Conservation (phyloP, 2,329 filamentous ascomycete species). For the Exophiala viscosa region DNA sequence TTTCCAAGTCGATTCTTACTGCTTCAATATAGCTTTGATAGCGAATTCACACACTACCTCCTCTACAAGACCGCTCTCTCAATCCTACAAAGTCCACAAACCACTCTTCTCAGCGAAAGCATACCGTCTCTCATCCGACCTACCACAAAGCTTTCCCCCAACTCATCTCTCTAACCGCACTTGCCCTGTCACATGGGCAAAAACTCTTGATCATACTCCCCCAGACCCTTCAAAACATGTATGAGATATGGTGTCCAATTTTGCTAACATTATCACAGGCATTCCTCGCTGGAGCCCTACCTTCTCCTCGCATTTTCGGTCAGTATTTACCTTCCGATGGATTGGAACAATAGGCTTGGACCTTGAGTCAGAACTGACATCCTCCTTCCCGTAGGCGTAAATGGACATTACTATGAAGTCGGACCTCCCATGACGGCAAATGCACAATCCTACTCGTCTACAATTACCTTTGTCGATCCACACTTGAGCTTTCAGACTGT, state of each 20-base stretch:
- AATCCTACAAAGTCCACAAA: not conserved
- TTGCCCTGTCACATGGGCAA: not conserved
- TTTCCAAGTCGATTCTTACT: not conserved
- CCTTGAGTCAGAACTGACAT: conserved; percentile 5
- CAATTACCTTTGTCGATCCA: conserved; percentile 23
- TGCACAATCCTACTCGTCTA: conserved; percentile 13
- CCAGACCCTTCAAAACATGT: conserved; percentile 11
- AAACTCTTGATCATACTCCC: not conserved
- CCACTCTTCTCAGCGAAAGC: not conserved
- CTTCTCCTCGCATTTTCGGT: conserved; percentile 16
- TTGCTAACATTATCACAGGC: conserved; percentile 24
- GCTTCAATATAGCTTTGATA: too few species aligned
- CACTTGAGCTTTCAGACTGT: conserved; percentile 23
- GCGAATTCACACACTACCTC: too few species aligned
- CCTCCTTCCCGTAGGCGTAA: conserved; percentile 1
- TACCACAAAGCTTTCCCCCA: not conserved
- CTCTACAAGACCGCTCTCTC: not conserved
- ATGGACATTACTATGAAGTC: not conserved
- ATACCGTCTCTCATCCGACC: not conserved
- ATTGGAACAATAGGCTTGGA: not conserved
- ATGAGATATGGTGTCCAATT: conserved; percentile 6
- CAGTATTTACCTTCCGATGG: conserved; percentile 2
- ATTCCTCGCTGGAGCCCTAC: conserved; percentile 22
- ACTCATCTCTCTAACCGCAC: not conserved
- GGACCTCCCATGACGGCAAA: conserved; percentile 3